These are phyloP conservation scores for Acer campestre DNA, from an alignment of 345 rosid genomes.

Conservation along the genomic window DNA sequence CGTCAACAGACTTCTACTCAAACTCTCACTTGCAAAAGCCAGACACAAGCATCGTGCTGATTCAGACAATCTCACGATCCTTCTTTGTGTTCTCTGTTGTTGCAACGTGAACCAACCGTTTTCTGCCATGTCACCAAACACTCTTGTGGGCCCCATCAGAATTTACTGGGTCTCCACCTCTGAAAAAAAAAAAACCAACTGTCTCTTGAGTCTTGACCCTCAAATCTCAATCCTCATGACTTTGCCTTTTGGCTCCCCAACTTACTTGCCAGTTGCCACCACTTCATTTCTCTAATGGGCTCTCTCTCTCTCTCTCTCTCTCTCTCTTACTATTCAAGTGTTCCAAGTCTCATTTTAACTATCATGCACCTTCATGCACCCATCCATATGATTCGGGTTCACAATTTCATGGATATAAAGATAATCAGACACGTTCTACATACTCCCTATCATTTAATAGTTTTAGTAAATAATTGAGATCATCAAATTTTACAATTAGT, in stretches of 20 bases:
- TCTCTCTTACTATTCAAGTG: neutral
- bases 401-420: too few species aligned
- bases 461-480: too few species aligned
- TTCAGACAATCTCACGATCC: neutral
- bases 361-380: neutral
- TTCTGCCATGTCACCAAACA: conserved; percentile 26
- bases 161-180: neutral
- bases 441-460: too few species aligned
- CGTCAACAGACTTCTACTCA: conserved; percentile 47
- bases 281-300: neutral
- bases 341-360: neutral
- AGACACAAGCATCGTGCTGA: conserved; percentile 24
- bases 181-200: neutral
- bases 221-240: neutral
- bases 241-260: conserved; percentile 14
- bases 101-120: conserved; percentile 40
- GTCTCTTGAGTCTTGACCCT: conserved; percentile 1
- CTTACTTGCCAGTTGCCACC: conserved; percentile 20
- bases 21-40: conserved; percentile 25
- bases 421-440: too few species aligned
- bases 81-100: conserved; percentile 13
- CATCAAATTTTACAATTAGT: too few species aligned
- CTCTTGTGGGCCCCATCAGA: neutral
- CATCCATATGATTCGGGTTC: too few species aligned
- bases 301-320: too few species aligned